Base-by-base conservation (phyloP, 192 early-diverging fungal species). In the Chytriomyces sp. region DNA sequence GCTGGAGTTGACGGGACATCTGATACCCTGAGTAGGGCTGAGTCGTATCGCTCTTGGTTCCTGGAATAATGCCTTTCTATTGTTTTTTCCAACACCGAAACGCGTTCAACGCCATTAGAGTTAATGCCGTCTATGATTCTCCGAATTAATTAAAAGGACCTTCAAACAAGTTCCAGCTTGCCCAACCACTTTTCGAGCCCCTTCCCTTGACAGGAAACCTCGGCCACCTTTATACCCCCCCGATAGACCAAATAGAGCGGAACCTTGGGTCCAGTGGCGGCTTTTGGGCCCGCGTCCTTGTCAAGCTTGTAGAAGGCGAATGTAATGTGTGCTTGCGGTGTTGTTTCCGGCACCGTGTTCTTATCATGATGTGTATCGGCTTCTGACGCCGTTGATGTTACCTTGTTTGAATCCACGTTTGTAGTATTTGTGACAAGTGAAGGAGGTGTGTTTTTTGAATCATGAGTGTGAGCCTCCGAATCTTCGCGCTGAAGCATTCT, bases 261-360 rank as follows among this genome's bases (percentile, higher is more conserved):
- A 7, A 57, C 55, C 26, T 57, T 57, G n/a, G 10, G 10, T 6
- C 7, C 26, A 17, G 55, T 57, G 28, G 10, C 7, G 6, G 55
- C 7, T 57, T 30, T 17, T 25, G 55, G 55, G 6, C 10, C 55
- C 55, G 17, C 28, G 55, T 57, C 55, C 55, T 57, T 57, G 55
- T 57, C 55, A 25, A 57, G 7, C 26, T 57, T 57, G 55, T 57
- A 57, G 28, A 57, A 57, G 6, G n/a, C 26, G 55, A 57, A 17
- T 30, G 17, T 57, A 25, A 57, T 17, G 28, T 7, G 8, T 30
- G 7, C 25, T 6, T 7, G 7, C 10, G 55, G 28, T 57, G 55
- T 25, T 7, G 28, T 57, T 7, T 7, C 6, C 55, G 6, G 6
- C 25, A 57, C 19, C 8, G 19, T 44, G 41, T 7, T 10, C 19